phyloP scores from a whole-genome alignment of 202 grass and related monocot species.

The Cymbopogon flexuosus region DNA sequence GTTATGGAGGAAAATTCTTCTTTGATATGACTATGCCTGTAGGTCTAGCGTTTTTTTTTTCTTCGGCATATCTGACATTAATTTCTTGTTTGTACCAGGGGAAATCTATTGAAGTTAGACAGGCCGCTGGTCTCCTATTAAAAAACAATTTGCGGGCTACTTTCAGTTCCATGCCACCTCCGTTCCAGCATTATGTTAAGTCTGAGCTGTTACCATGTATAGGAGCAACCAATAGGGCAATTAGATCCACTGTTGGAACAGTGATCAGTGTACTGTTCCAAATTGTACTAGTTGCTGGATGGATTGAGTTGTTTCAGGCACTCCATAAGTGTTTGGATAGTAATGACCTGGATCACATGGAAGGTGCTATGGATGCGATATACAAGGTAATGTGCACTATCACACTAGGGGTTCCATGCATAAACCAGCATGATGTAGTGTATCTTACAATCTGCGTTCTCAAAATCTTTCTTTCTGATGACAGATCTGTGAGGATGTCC shows the following conservation, averaged over 20 bases:
- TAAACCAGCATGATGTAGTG: neutral
- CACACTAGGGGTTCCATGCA: slow-evolving; percentile 3
- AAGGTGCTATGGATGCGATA: slow-evolving; percentile 96
- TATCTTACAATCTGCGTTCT: slow-evolving; percentile 17
- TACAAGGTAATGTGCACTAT: slow-evolving; percentile 63
- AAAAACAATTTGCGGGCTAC: slow-evolving; percentile 73
- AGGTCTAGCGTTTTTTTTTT: neutral
- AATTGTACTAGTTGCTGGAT: slow-evolving; percentile 69
- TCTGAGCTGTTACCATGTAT: slow-evolving; percentile 77
- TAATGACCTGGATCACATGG: slow-evolving; percentile 90
- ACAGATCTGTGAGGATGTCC: slow-evolving; percentile 96
- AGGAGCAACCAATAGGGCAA: slow-evolving; percentile 66
- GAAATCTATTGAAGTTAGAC: slow-evolving; percentile 73
- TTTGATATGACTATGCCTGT: slow-evolving; percentile 2
- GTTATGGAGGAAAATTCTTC: neutral
- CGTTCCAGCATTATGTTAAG: slow-evolving; percentile 74
- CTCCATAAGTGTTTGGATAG: slow-evolving; percentile 80
- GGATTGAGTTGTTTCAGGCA: slow-evolving; percentile 84
- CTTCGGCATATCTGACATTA: slow-evolving; percentile 19
- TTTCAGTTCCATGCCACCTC: slow-evolving; percentile 60
- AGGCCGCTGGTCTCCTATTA: slow-evolving; percentile 82
- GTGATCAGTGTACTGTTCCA: slow-evolving; percentile 87
- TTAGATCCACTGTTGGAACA: slow-evolving; percentile 92
- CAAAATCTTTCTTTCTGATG: slow-evolving; percentile 28
- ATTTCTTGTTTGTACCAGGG: slow-evolving; percentile 45